Evolutionary conservation across 768 basidiomycete genomes (phyloP), one percentile per base, ranked within the genome.

Genomic region (Boletus sp.): DNA sequence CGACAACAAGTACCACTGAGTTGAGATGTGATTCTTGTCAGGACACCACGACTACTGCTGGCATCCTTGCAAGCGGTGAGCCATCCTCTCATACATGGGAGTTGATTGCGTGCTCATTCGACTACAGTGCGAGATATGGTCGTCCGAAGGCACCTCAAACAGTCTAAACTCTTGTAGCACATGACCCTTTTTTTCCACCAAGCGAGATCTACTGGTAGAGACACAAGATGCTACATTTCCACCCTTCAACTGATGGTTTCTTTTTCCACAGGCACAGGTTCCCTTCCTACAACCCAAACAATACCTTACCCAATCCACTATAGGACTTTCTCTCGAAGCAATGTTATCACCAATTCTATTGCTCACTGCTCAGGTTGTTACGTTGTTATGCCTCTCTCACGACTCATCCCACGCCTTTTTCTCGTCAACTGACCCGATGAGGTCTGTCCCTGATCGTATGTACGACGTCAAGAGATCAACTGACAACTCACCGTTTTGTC

Each of bases 21-120:
- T 54, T 56, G 42, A 62, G 44, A 40, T 48, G 36, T 11, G 10
- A 47, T 54, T 11, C 37, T 24, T 35, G n/a, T 24, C 56, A 85
- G 83, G 88, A 90, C 62, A 84, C 83, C 4, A 78, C 80, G 7
- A 89, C 88, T 7, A 90, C 89, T 15, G 80, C 83, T 9, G 88
- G 88, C 32, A 90, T 90, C 54, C 85, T 90, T 42, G 86, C 86
- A 5, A 88, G 86, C 60, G 87, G 87, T 89, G 51, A 59, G 86
- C 14, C 14, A 32, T 29, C 47, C 45, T 50, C 24, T 37, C 44
- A 50, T 39, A 47, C 57, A 10, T 29, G 35, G 7, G 53, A 41
- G 42, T 36, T 7, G 14, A 40, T n/a, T 29, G 35, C 41, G 4
- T 57, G 11, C 47, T 60, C 50, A 66, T 39, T 17, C 30, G 54